Evolutionary conservation across 768 basidiomycete genomes (phyloP), one percentile per base, ranked within the genome.

Genomic region (Lentinula aciculospora): DNA sequence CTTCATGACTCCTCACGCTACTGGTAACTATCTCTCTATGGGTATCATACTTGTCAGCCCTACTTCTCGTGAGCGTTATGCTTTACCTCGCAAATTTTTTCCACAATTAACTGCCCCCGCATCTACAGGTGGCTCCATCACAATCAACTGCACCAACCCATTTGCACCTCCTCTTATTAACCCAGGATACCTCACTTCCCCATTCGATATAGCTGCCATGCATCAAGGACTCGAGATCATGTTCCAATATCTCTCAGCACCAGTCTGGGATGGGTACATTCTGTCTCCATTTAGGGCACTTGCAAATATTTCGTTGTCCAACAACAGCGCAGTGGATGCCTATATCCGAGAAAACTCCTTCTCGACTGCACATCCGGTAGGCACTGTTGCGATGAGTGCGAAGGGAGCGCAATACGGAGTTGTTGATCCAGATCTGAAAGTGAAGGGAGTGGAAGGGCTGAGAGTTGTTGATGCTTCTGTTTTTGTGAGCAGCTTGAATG

Each of bases 391-490:
- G 2, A 74, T 75, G 71, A 67, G 70, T 1, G 53, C 69, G 0
- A 47, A 36, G 32, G 58, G 60, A 10, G 69, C 69, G 2, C 32
- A 34, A 0, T 63, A 51, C 42, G 74, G 73, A 4, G 75, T 74
- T 4, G 69, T 74, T 0, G 66, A 71, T 64, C 68, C 73, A 3
- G 63, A 72, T 54, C 58, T 77, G 4, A 59, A 48, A 8, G 67
- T 77, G 10, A 74, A 75, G 59, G 67, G 69, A 2, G 64, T 68
- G 0, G 48, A 32, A 2, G 74, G 71, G 5, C 53, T 77, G 51
- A 61, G 76, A 8, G 62, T 77, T 12, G 69, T 76, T 4, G 74
- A 77, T 62, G 72, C 73, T 4, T 73, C 72, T 13, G 65, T 74
- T 17, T 61, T 75, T 50, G 74, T 72, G 40, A 61, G 73, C 45